These are phyloP conservation scores for Conticribra guillardii DNA, from an alignment of 108 stramenopile genomes.

Conservation along the genomic window DNA sequence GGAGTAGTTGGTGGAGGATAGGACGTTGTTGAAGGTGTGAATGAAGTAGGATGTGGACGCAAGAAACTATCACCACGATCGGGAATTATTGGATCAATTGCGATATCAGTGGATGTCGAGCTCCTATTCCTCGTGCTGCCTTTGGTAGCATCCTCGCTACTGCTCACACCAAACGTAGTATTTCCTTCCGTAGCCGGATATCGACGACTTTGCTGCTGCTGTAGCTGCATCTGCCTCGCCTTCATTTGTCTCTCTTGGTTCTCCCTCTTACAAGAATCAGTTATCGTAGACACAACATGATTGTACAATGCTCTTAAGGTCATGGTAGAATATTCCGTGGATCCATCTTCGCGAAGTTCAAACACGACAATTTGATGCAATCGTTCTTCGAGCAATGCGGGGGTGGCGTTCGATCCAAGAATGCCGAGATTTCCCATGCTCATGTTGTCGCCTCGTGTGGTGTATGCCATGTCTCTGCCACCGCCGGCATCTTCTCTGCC, in stretches of 20 bases:
- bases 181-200: too few relatives aligned
- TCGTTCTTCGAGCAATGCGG: constrained; percentile 42
- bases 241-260: constrained; percentile 7
- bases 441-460: too few relatives aligned
- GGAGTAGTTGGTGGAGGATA: neutral
- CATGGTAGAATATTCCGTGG: constrained; percentile 49
- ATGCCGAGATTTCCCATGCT: too few relatives aligned
- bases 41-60: neutral
- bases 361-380: constrained; percentile 76
- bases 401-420: neutral
- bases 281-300: constrained; percentile 65
- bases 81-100: too few relatives aligned
- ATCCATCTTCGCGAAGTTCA: constrained; percentile 68
- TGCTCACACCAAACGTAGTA: too few relatives aligned
- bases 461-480: too few relatives aligned
- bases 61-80: too few relatives aligned
- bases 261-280: constrained; percentile 24
- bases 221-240: constrained; percentile 1
- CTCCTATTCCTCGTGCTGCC: too few relatives aligned
- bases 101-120: too few relatives aligned
- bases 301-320: constrained; percentile 71
- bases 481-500: too few relatives aligned
- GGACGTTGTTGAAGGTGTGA: neutral
- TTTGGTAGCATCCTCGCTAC: too few relatives aligned
- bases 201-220: constrained; percentile 2